A percentile compares a stretch with the other conserved stretches of the same genome.
Evolutionary conservation across 2,329 filamentous ascomycete genomes (phyloP).

Genomic region (Davidsoniella eucalypti): DNA sequence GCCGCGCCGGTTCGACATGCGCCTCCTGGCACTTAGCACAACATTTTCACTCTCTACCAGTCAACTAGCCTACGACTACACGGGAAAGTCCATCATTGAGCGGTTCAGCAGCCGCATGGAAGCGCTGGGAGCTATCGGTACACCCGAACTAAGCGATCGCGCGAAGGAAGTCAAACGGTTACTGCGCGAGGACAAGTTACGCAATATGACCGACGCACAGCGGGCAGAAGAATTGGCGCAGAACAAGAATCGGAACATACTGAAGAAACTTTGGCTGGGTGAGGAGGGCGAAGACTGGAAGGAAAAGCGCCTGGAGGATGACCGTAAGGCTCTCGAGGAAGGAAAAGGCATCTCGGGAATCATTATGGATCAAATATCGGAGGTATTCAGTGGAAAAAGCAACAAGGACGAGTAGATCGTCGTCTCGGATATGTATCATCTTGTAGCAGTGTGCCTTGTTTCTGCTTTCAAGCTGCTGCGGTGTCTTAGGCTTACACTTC

Average conservation of each 20-base stretch:
- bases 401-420: constrained; percentile 1
- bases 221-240: constrained; percentile 18
- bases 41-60: constrained; percentile 36
- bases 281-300: constrained; percentile 38
- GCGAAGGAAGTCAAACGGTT: constrained; percentile 31
- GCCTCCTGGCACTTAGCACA: constrained; percentile 32
- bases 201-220: constrained; percentile 19
- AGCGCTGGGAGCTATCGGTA: constrained; percentile 21
- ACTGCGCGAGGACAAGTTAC: constrained; percentile 29
- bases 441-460: too few species aligned
- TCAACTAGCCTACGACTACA: constrained; percentile 40
- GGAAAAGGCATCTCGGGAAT: constrained; percentile 40
- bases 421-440: too few species aligned
- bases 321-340: constrained; percentile 35
- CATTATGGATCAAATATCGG: constrained; percentile 39
- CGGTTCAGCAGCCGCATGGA: constrained; percentile 29
- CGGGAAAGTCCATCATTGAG: constrained; percentile 33
- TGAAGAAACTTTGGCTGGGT: constrained; percentile 42
- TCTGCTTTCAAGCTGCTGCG: too few species aligned
- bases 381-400: constrained; percentile 28
- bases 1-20: constrained; percentile 34
- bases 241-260: constrained; percentile 17
- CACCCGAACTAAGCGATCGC: constrained; percentile 39
- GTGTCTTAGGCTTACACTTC: not conserved
- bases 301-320: constrained; percentile 33